phyloP scores from a whole-genome alignment of 352 stramenopile genomes.

The Pythium oligandrum region DNA sequence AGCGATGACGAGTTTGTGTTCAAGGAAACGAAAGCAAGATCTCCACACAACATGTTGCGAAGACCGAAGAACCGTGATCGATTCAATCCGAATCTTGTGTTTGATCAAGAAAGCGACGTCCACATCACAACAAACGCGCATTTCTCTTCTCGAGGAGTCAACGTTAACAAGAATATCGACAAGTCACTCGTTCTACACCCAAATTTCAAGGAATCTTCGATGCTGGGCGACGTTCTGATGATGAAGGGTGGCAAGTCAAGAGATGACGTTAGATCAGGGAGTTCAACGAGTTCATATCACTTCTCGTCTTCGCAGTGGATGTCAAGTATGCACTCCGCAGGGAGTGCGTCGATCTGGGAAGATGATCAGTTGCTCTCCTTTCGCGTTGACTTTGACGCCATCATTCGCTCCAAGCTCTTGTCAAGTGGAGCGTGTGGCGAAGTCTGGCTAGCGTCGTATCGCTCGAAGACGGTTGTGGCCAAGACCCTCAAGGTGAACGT shows the following conservation, averaged over 20 bases:
- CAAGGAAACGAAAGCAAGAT: not conserved
- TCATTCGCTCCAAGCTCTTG: not conserved
- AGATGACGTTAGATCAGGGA: too few species aligned
- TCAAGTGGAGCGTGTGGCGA: not conserved
- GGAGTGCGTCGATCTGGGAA: not conserved
- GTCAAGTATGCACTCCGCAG: not conserved
- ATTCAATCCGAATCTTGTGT: slow-evolving; percentile 4
- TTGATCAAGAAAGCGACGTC: slow-evolving; percentile 17
- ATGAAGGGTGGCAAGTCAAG: too few species aligned
- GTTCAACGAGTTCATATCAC: too few species aligned
- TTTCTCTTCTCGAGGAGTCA: slow-evolving; percentile 14
- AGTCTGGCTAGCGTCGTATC: not conserved
- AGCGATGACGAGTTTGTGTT: slow-evolving; percentile 40
- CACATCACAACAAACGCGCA: slow-evolving; percentile 16
- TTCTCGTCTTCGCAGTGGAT: too few species aligned
- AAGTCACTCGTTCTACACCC: not conserved
- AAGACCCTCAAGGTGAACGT: not conserved
- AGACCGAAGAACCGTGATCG: not conserved
- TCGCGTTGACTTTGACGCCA: slow-evolving; percentile 5
- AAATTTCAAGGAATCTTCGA: too few species aligned
- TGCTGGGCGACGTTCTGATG: too few species aligned
- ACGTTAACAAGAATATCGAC: not conserved
- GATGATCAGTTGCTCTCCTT: not conserved
- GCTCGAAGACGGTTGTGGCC: not conserved
- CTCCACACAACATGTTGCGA: not conserved